A percentile compares a stretch with the other conserved stretches of the same genome.
Conservation (phyloP, 78 protist species). For the Emiliania huxleyi region DNA sequence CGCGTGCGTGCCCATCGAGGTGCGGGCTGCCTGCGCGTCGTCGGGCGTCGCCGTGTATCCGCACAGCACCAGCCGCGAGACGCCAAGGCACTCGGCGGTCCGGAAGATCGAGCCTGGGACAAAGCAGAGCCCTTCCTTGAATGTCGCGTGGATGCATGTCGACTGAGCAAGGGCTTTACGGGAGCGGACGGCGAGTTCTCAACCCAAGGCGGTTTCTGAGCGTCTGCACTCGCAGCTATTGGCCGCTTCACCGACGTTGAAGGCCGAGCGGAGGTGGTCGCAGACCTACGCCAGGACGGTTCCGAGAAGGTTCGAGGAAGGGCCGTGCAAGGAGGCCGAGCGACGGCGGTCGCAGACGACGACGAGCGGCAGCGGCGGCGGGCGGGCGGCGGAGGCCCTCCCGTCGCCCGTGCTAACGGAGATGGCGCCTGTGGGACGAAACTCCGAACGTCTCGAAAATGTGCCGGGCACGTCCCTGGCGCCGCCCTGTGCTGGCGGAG, state of each 20-base stretch:
- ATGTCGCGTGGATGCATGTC: too few relatives aligned
- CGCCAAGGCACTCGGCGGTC: neutral
- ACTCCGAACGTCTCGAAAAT: too few relatives aligned
- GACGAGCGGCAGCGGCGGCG: neutral
- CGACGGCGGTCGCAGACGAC: neutral
- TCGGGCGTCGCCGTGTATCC: constrained; percentile 11
- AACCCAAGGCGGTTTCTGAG: too few relatives aligned
- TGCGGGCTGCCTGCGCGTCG: neutral
- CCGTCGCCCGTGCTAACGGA: neutral
- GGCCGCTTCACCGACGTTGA: too few relatives aligned
- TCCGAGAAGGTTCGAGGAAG: too few relatives aligned
- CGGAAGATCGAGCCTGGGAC: neutral
- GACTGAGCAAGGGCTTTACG: too few relatives aligned
- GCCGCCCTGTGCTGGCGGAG: neutral
- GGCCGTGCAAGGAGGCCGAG: constrained; percentile 14
- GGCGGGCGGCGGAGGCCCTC: neutral
- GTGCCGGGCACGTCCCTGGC: neutral
- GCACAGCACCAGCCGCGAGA: neutral
- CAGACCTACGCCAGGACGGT: too few relatives aligned
- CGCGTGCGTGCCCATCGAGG: constrained; percentile 12
- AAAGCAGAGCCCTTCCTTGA: too few relatives aligned
- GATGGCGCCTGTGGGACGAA: neutral
- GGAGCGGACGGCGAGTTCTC: too few relatives aligned
- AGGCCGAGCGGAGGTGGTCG: constrained; percentile 18
- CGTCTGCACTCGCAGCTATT: too few relatives aligned